These are phyloP conservation scores for Suillus placidus DNA, from an alignment of 768 basidiomycete genomes.

Conservation along the genomic window DNA sequence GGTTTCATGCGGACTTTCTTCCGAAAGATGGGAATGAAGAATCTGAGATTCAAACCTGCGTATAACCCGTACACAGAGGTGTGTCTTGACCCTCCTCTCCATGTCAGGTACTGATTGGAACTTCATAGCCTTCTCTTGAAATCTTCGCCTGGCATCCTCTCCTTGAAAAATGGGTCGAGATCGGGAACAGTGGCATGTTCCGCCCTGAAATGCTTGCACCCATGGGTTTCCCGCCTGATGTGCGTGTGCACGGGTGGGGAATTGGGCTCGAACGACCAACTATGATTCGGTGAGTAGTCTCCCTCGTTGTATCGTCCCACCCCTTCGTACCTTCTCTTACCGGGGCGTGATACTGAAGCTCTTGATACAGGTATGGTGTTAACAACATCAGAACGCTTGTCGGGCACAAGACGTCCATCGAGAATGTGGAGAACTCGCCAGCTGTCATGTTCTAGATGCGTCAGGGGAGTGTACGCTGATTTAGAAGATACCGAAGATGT, in stretches of 20 bases:
- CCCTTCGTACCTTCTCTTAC: background rate
- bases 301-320: background rate
- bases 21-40: conserved; percentile 94
- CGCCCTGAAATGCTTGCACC: conserved; percentile 99
- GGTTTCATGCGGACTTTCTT: conserved; percentile 99
- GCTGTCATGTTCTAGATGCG: conserved; percentile 81
- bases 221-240: conserved; percentile 97
- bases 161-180: conserved; percentile 94
- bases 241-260: conserved; percentile 97
- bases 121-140: conserved; percentile 83
- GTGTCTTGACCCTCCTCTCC: conserved; percentile 7
- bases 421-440: conserved; percentile 83
- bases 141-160: conserved; percentile 98
- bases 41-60: conserved; percentile 96
- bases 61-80: conserved; percentile 99
- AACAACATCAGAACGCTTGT: conserved; percentile 96
- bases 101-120: conserved; percentile 2
- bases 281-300: conserved; percentile 84
- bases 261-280: conserved; percentile 93
- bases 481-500: conserved; percentile 12
- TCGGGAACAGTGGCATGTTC: conserved; percentile 99
- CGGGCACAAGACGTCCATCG: conserved; percentile 95
- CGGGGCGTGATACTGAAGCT: conserved; percentile 8
- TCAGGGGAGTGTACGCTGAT: background rate
- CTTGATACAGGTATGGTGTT: conserved; percentile 78